Percentiles rank a stretch among this genome's conserved stretches.
These are phyloP conservation scores for Trichoderma guizhouense DNA, from an alignment of 2,329 filamentous ascomycete genomes.

Conservation along the genomic window DNA sequence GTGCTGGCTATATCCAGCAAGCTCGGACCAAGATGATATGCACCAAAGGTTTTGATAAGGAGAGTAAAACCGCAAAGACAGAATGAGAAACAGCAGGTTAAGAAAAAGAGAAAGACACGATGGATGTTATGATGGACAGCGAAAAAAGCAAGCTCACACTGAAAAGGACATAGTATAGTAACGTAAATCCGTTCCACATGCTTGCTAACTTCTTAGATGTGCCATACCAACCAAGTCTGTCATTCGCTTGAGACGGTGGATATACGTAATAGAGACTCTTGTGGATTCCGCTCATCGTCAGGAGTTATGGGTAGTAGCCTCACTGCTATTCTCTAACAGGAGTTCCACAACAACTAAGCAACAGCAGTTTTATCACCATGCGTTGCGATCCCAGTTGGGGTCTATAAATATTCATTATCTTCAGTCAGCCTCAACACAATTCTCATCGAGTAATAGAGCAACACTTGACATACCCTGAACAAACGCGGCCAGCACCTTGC, in stretches of 20 bases:
- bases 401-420: constrained; percentile 44
- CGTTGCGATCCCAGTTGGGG: constrained; percentile 87
- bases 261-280: background rate
- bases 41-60: background rate
- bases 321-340: background rate
- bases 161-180: background rate
- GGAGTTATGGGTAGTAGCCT: background rate
- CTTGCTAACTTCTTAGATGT: background rate
- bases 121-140: background rate
- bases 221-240: background rate
- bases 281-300: background rate
- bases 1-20: background rate
- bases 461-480: constrained; percentile 69
- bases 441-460: background rate
- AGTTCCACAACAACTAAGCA: background rate
- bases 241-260: background rate
- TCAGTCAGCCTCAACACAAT: background rate
- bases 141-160: background rate
- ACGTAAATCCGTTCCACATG: background rate
- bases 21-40: background rate
- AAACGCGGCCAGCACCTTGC: constrained; percentile 92
- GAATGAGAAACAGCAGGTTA: background rate
- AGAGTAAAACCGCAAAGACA: background rate
- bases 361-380: constrained; percentile 60
- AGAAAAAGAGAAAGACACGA: background rate